These are phyloP conservation scores for Davidsoniella eucalypti DNA, from an alignment of 2,329 filamentous ascomycete species.

Conservation along the genomic window DNA sequence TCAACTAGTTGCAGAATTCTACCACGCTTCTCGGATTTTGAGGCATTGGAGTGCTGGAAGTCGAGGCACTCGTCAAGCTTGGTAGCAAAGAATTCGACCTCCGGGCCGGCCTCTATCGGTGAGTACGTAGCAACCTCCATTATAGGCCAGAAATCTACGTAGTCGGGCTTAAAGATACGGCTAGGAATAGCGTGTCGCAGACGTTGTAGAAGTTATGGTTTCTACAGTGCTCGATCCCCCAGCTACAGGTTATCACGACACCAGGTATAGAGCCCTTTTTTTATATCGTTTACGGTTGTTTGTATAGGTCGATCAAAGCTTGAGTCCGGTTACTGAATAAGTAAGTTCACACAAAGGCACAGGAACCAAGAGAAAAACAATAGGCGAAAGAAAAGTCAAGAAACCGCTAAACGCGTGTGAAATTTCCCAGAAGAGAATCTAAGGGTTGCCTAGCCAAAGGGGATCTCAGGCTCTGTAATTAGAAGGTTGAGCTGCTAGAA, in stretches of 20 bases:
- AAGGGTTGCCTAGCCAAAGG: no score
- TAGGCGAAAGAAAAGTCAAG: no score
- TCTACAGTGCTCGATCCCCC: no score
- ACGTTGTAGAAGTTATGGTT: background rate
- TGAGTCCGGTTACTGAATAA: no score
- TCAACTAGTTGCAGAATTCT: conserved; percentile 53
- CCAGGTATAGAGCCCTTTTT: no score
- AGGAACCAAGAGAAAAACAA: no score
- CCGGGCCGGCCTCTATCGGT: conserved; percentile 40
- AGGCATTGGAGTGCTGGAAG: conserved; percentile 17
- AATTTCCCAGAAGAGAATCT: no score
- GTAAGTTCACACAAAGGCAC: no score
- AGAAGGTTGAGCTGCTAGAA: background rate
- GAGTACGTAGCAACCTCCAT: conserved; percentile 11
- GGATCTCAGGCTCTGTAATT: no score
- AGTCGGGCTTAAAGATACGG: background rate
- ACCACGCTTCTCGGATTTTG: conserved; percentile 37
- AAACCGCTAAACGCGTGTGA: no score
- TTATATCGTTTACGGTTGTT: background rate
- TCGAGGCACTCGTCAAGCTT: conserved; percentile 59
- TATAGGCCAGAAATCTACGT: background rate
- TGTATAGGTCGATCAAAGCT: background rate
- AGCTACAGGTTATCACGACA: no score
- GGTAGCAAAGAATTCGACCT: conserved; percentile 77
- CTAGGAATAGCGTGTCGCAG: background rate